A percentile compares a stretch with the other conserved stretches of the same genome.
These are phyloP conservation scores for Penicillium soppii DNA, from an alignment of 495 filamentous ascomycete species.

Conservation along the genomic window DNA sequence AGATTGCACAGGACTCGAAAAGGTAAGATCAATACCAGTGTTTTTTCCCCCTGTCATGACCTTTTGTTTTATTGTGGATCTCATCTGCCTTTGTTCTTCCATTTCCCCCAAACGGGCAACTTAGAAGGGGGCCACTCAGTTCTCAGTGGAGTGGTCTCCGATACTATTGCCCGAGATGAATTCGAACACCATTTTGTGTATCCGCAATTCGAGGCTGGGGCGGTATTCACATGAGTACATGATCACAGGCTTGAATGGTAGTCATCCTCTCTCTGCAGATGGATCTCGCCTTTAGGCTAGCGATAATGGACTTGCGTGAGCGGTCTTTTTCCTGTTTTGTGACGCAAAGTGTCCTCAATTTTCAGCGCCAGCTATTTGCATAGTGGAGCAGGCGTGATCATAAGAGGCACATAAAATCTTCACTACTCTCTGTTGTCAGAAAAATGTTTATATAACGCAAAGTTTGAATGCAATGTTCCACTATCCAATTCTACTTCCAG, in stretches of 20 bases:
- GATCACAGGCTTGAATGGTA: slow-evolving; percentile 18
- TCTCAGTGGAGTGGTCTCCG: slow-evolving; percentile 63
- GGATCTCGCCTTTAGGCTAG: slow-evolving; percentile 53
- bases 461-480: slow-evolving; percentile 3
- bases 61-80: slow-evolving; percentile 7
- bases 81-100: not conserved
- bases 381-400: slow-evolving; percentile 49
- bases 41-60: slow-evolving; percentile 10
- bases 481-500: not conserved
- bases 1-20: slow-evolving; percentile 59
- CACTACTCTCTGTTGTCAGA: not conserved
- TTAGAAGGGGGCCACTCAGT: slow-evolving; percentile 80
- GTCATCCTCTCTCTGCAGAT: slow-evolving; percentile 41
- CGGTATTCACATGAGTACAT: slow-evolving; percentile 11
- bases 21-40: slow-evolving; percentile 53
- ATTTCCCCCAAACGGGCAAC: slow-evolving; percentile 54
- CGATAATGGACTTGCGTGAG: slow-evolving; percentile 9
- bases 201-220: not conserved
- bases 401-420: slow-evolving; percentile 56
- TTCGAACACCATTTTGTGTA: slow-evolving; percentile 28
- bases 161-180: slow-evolving; percentile 88
- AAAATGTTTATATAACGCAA: not conserved
- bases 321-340: slow-evolving; percentile 11
- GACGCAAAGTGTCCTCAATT: slow-evolving; percentile 23
- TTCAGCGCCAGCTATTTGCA: slow-evolving; percentile 31